phyloP scores from a whole-genome alignment of 441 rosid genomes.

The Populus hybrid region DNA sequence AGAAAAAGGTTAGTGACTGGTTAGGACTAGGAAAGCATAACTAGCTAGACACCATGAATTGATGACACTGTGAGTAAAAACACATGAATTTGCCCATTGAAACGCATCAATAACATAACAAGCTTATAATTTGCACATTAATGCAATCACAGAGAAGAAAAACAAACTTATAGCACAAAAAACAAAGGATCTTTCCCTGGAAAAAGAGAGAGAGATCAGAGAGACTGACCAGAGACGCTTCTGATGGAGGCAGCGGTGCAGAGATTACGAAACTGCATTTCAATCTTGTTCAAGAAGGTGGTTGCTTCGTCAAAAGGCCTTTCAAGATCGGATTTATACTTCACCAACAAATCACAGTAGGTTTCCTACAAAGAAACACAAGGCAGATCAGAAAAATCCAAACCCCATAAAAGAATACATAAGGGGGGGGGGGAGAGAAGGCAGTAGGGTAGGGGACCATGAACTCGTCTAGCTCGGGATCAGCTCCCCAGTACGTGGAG shows the following conservation, averaged over 20 bases:
- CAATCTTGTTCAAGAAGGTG: conserved; percentile 68
- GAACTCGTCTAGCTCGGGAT: conserved; percentile 92
- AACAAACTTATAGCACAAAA: conserved; percentile 21
- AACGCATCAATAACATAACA: neutral
- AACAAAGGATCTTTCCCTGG: conserved; percentile 18
- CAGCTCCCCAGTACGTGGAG: conserved; percentile 53
- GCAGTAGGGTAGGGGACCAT: conserved; percentile 33
- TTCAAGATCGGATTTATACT: conserved; percentile 81
- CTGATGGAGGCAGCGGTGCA: conserved; percentile 52
- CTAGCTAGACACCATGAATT: neutral
- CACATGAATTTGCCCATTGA: neutral
- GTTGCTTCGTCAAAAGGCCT: conserved; percentile 89
- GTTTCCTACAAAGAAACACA: conserved; percentile 48
- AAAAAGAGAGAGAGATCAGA: neutral
- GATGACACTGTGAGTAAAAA: neutral
- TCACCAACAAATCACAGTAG: conserved; percentile 68
- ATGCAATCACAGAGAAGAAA: conserved; percentile 21
- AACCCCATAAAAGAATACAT: neutral
- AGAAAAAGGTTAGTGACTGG: neutral
- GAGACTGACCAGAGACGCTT: conserved; percentile 45
- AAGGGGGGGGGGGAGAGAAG: neutral
- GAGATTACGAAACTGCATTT: conserved; percentile 79
- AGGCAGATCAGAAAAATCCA: neutral
- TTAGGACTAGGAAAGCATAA: neutral
- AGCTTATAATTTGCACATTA: neutral